A percentile compares a stretch with the other conserved stretches of the same genome.
These are phyloP conservation scores for Ceratocystis diversiconidia DNA, from an alignment of 2,329 filamentous ascomycete genomes.

Conservation along the genomic window DNA sequence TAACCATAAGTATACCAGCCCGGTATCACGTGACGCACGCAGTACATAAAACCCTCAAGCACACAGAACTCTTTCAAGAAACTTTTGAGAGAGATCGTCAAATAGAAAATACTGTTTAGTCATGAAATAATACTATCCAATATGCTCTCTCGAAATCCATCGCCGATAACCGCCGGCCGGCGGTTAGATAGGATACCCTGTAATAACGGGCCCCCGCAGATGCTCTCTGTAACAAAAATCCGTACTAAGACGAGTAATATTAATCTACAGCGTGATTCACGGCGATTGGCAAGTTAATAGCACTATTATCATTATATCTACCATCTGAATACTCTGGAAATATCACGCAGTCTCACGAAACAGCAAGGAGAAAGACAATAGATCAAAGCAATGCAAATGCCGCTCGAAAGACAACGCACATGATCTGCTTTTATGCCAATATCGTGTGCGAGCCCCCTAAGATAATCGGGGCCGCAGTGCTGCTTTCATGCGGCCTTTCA, in stretches of 20 bases:
- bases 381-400: not conserved
- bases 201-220: not conserved
- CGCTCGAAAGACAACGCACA: not conserved
- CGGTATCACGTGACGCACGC: too few relatives aligned
- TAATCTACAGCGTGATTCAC: too few relatives aligned
- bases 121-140: too few relatives aligned
- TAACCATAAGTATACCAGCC: too few relatives aligned
- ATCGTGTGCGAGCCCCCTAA: constrained; percentile 13
- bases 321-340: not conserved
- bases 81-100: too few relatives aligned
- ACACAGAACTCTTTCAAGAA: too few relatives aligned
- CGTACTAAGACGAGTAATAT: not conserved
- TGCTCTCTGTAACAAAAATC: not conserved
- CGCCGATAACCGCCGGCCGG: too few relatives aligned
- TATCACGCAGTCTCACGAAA: not conserved
- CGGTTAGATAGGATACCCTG: not conserved
- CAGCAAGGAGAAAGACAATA: not conserved
- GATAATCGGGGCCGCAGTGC: constrained; percentile 5
- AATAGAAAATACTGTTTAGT: too few relatives aligned
- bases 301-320: not conserved
- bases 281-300: not conserved
- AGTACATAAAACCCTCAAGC: too few relatives aligned
- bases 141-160: too few relatives aligned
- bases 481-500: constrained; percentile 1
- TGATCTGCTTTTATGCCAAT: not conserved